Evolutionary conservation across 1,284 basidiomycete species (phyloP).

Genomic region (Lentinula novae-zelandiae): DNA sequence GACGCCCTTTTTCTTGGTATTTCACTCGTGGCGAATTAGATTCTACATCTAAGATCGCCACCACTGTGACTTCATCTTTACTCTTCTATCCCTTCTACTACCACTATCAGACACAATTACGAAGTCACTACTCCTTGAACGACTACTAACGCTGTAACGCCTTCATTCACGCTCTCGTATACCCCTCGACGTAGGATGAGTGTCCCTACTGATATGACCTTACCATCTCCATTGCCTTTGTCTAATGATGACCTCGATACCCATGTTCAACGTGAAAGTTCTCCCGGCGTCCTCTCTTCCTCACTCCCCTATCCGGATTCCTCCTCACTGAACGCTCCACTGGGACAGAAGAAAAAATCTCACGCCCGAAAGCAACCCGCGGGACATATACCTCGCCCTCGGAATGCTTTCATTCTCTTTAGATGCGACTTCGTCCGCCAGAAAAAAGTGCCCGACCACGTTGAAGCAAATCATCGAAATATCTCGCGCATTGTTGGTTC

Average conservation of each 20-base stretch:
- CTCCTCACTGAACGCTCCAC: background rate
- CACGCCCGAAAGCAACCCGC: constrained; percentile 40
- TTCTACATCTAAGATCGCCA: background rate
- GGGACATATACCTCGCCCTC: constrained; percentile 74
- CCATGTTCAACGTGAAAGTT: background rate
- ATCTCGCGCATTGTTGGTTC: constrained; percentile 54
- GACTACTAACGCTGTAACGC: background rate
- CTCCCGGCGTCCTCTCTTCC: constrained; percentile 1
- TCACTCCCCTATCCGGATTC: constrained; percentile 13
- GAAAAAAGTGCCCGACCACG: constrained; percentile 36
- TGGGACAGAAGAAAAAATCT: constrained; percentile 30
- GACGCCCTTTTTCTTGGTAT: constrained; percentile 4
- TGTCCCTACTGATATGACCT: background rate
- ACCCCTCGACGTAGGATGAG: background rate
- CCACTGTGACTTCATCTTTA: background rate
- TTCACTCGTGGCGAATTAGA: background rate
- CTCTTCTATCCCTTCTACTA: background rate
- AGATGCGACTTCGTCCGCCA: constrained; percentile 59
- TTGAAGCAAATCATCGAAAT: constrained; percentile 53
- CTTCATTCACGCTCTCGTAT: background rate
- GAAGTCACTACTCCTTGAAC: background rate
- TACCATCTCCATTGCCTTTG: background rate
- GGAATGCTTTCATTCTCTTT: constrained; percentile 87
- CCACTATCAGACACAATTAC: background rate
- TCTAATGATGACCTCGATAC: background rate